Evolutionary conservation across 2,329 filamentous ascomycete genomes (phyloP), one percentile per base, ranked within the genome.

Genomic region (Kalmusia sp.): DNA sequence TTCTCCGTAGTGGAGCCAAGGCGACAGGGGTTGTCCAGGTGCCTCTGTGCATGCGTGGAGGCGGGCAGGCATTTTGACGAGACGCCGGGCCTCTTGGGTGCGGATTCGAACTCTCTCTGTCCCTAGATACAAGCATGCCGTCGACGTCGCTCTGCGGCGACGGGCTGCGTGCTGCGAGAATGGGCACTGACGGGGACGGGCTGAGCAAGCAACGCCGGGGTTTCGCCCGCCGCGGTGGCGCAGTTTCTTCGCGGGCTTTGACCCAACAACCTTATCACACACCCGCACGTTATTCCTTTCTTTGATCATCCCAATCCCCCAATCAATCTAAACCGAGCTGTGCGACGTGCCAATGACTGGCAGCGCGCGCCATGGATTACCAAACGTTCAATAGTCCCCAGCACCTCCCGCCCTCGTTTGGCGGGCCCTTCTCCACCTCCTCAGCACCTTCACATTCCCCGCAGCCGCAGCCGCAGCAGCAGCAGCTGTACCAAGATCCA

Each of bases 321-420:
- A 63, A 69, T 66, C 71, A 72, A 72, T 73, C 67, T 70, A 71
- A 71, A 63, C 61, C 64, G 56, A 62, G 65, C 62, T 71, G 70
- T 73, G 67, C 71, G 60, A 74, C 69, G 63, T 64, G 56, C 65
- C 71, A 70, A 72, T 74, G 70, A 71, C 58, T 69, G 58, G 60
- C 58, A 64, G 55, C 48, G 55, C 53, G 52, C 60, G 53, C 64
- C 58, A 74, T 74, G 71, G 71, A 74, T 70, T 70, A 69, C 64
- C 67, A 68, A 64, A 61, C 63, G 21, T 74, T 73, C 65, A 71
- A 69, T 67, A 69, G 64, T 57, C 62, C 58, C 62, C 69, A 69
- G 55, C 64, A 68, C 62, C 51, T 59, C 54, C 53, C 58, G 44
- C 52, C 65, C 55, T 65, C 69, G 58, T 71, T 71, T 61, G 68